These are phyloP conservation scores for Rhododendron mucronatum DNA, from an alignment of 148 eudicot genomes.

Conservation along the genomic window DNA sequence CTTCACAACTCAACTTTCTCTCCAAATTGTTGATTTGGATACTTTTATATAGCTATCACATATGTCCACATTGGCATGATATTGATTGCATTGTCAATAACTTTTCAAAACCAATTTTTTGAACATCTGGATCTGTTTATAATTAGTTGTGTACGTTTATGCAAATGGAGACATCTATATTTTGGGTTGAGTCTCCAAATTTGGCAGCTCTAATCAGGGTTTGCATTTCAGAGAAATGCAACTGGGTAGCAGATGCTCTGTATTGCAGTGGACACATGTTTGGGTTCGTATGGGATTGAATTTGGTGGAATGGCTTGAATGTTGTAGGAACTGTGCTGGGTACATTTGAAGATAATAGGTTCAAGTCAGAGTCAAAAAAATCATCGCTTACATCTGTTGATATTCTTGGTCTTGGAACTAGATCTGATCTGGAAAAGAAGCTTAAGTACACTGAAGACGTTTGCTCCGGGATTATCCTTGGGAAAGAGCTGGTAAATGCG, in stretches of 20 bases:
- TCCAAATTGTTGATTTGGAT: no score
- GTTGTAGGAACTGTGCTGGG: slow-evolving; percentile 63
- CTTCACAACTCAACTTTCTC: neutral
- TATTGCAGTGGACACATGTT: neutral
- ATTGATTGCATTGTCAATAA: neutral
- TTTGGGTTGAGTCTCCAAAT: neutral
- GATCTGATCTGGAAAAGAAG: slow-evolving; percentile 73
- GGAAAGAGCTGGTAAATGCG: slow-evolving; percentile 87
- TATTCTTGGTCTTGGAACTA: slow-evolving; percentile 86
- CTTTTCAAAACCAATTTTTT: neutral
- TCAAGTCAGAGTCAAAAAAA: slow-evolving; percentile 74
- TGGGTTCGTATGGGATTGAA: neutral
- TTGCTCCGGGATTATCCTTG: slow-evolving; percentile 77
- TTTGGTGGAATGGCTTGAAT: neutral
- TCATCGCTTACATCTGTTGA: slow-evolving; percentile 66
- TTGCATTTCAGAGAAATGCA: no score
- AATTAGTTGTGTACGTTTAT: neutral
- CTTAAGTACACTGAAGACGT: slow-evolving; percentile 60
- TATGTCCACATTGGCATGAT: neutral
- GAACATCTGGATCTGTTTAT: neutral
- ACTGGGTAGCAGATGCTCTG: neutral
- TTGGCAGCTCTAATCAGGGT: neutral
- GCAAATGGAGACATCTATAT: neutral
- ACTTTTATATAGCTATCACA: no score
- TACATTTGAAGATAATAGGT: slow-evolving; percentile 73